These are phyloP conservation scores for Eucalyptus shirleyi DNA, from an alignment of 345 rosid species.

Conservation along the genomic window DNA sequence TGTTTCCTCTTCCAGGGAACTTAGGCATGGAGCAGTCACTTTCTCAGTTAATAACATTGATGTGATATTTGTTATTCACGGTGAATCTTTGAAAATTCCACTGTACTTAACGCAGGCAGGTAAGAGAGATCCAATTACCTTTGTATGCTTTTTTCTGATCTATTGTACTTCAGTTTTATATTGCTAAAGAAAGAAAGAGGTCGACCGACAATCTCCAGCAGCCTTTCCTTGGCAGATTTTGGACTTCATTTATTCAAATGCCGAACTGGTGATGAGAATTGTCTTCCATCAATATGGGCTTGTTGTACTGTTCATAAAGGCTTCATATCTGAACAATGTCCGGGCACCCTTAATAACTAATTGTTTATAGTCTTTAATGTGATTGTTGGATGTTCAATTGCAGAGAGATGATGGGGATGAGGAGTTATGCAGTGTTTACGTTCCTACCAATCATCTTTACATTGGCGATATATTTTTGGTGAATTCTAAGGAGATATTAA, in stretches of 20 bases:
- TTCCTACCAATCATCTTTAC: conserved; percentile 78
- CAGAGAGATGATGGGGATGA: conserved; percentile 74
- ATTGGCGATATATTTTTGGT: conserved; percentile 72
- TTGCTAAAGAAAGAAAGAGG: background rate
- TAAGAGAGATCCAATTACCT: background rate
- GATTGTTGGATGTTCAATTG: conserved; percentile 1
- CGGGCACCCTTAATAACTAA: background rate
- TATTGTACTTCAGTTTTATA: background rate
- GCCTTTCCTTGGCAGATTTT: background rate
- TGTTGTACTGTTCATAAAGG: background rate
- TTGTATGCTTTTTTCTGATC: background rate
- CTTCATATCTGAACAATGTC: background rate
- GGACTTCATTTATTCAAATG: background rate
- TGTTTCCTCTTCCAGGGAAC: background rate
- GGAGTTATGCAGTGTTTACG: conserved; percentile 81
- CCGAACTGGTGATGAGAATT: background rate
- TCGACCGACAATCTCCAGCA: background rate
- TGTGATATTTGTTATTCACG: background rate
- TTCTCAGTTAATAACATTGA: background rate
- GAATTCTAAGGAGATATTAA: conserved; percentile 62
- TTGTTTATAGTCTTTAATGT: background rate
- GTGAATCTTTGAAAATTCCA: background rate
- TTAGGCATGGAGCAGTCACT: background rate
- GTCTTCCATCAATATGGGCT: background rate
- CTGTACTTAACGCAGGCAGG: background rate